A percentile compares a stretch with the other conserved stretches of the same genome.
Evolutionary conservation across 2,329 filamentous ascomycete species (phyloP).

Genomic region (Pyricularia sp.): DNA sequence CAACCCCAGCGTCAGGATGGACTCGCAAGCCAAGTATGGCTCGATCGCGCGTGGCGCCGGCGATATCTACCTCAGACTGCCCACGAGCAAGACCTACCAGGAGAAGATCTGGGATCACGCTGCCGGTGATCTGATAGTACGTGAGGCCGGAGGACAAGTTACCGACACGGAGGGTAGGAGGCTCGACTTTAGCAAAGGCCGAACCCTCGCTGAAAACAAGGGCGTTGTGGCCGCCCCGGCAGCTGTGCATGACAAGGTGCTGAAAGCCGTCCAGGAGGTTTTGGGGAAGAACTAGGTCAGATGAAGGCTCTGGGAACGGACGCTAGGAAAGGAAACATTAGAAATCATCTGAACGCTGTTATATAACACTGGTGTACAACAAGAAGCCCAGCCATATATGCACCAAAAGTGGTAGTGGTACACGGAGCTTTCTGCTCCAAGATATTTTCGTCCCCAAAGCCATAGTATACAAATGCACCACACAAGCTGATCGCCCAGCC

Average conservation of each 20-base stretch:
- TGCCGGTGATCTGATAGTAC: constrained; percentile 83
- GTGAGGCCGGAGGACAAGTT: constrained; percentile 85
- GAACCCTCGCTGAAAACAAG: constrained; percentile 82
- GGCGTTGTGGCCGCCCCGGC: constrained; percentile 82
- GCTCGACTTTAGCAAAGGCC: constrained; percentile 74
- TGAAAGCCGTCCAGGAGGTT: constrained; percentile 72
- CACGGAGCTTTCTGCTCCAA: background rate
- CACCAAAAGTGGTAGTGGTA: background rate
- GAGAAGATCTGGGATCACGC: constrained; percentile 99
- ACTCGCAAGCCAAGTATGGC: constrained; percentile 96
- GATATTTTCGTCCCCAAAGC: background rate
- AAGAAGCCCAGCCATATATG: background rate
- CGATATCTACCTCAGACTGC: constrained; percentile 85
- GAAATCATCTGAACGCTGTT: background rate
- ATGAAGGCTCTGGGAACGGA: background rate
- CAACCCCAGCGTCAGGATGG: constrained; percentile 82
- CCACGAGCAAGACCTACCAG: constrained; percentile 68
- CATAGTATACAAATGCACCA: background rate
- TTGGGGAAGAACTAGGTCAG: constrained; percentile 23
- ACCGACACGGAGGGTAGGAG: constrained; percentile 77
- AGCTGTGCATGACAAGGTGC: constrained; percentile 60
- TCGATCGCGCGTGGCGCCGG: constrained; percentile 88
- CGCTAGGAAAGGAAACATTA: background rate
- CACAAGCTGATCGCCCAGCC: constrained; percentile 5
- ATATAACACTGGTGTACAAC: background rate